A percentile compares a stretch with the other conserved stretches of the same genome.
Conservation (phyloP, 116 monocot species). For the Thalassia testudinum region DNA sequence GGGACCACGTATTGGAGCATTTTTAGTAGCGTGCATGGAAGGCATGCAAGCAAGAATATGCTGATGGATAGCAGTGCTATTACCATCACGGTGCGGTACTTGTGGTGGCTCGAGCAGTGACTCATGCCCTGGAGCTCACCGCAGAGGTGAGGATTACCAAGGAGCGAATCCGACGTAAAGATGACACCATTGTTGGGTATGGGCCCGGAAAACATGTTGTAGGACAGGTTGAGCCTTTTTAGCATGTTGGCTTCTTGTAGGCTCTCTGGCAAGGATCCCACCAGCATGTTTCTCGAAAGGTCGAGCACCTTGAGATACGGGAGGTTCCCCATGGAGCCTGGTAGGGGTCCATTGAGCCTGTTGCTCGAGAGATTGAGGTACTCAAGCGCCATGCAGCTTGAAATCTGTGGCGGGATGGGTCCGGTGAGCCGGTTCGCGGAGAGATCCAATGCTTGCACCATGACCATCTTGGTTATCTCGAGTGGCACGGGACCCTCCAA, state of each 20-base stretch:
- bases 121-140: slow-evolving; percentile 29
- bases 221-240: slow-evolving; percentile 46
- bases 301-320: slow-evolving; percentile 53
- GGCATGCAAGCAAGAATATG: neutral
- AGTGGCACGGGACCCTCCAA: slow-evolving; percentile 45
- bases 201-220: slow-evolving; percentile 54
- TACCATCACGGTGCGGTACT: neutral
- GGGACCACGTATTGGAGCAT: neutral
- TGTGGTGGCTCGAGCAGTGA: slow-evolving; percentile 8
- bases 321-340: slow-evolving; percentile 36
- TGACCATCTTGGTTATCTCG: slow-evolving; percentile 66
- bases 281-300: slow-evolving; percentile 38
- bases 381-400: slow-evolving; percentile 57
- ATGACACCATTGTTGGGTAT: slow-evolving; percentile 29
- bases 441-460: slow-evolving; percentile 54
- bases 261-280: slow-evolving; percentile 38
- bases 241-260: slow-evolving; percentile 32
- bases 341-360: slow-evolving; percentile 28
- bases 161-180: slow-evolving; percentile 35
- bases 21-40: neutral
- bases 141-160: slow-evolving; percentile 51
- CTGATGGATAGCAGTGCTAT: neutral
- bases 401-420: slow-evolving; percentile 48
- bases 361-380: slow-evolving; percentile 69
- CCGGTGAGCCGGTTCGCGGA: slow-evolving; percentile 62